Base-by-base conservation (phyloP, 768 basidiomycete genomes). In the Pleurotus ostreatus region DNA sequence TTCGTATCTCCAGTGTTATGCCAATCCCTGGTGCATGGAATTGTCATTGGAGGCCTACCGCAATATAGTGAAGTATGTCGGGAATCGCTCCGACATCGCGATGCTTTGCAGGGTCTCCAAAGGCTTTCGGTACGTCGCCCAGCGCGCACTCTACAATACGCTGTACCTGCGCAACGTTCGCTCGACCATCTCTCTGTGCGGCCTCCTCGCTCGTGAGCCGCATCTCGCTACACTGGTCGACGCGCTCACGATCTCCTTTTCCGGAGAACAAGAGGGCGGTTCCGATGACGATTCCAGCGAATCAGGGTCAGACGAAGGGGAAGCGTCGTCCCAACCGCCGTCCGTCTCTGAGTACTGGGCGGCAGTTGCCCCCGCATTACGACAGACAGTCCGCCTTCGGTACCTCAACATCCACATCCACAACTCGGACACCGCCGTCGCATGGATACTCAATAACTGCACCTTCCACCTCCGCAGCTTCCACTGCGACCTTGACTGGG, bases 401-500 rank as follows among this genome's bases (percentile, higher is more conserved):
- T 78, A 77, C 64, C 72, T 88, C 59, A 80, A 77, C 59, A 71
- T 88, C 47, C 73, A 79, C 59, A 65, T 70, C 47, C 67, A 77
- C 58, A 69, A 71, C 56, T 61, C 65, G 13, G 62, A 62, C n/a
- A 63, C 71, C n/a, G 63, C 66, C 12, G 62, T 46, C 12, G 16
- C 62, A 11, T 79, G 77, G 77, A 70, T 78, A 25, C 61, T 80
- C 7, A 49, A 68, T 3, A 68, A 66, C 2, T 78, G 75, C 57
- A 65, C 69, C 0, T 88, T 87, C 61, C 79, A 70, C 30, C 80
- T 88, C n/a, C 76, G 70, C 34, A 74, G 72, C 15, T 84, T 88
- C 57, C 81, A 83, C 60, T 86, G 84, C 63, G 86, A 88, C 64
- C 73, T 88, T 43, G 75, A 78, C 58, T 88, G 86, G 86, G 84